A percentile compares a stretch with the other conserved stretches of the same genome.
These are phyloP conservation scores for Leccinum solheimii DNA, from an alignment of 1,284 basidiomycete genomes.

Conservation along the genomic window DNA sequence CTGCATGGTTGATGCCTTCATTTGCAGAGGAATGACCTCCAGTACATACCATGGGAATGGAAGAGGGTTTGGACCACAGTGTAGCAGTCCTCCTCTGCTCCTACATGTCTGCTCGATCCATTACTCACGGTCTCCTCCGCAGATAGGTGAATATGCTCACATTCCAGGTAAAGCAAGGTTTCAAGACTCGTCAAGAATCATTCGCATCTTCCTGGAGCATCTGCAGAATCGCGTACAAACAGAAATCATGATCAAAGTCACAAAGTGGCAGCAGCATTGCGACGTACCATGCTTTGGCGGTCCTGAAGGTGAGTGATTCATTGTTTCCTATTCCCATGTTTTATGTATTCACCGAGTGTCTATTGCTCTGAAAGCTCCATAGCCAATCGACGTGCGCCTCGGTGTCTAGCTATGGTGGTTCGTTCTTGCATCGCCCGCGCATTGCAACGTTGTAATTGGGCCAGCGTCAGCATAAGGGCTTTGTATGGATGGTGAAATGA, in stretches of 20 bases:
- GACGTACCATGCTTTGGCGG: background rate
- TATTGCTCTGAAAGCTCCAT: background rate
- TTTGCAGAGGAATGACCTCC: conserved; percentile 16
- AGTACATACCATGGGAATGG: conserved; percentile 37
- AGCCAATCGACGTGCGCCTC: background rate
- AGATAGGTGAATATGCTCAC: conserved; percentile 5
- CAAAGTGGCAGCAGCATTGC: background rate
- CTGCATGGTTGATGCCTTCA: conserved; percentile 24
- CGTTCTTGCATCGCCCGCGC: background rate
- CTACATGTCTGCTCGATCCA: conserved; percentile 2
- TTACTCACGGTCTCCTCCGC: background rate
- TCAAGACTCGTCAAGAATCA: background rate
- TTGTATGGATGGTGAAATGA: background rate
- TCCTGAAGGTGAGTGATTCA: background rate
- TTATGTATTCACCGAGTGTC: conserved; percentile 2
- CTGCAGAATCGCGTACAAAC: background rate
- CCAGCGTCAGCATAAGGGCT: background rate
- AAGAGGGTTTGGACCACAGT: conserved; percentile 30
- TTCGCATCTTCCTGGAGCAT: background rate
- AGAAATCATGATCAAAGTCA: background rate
- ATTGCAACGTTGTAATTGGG: background rate
- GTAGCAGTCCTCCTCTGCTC: conserved; percentile 13
- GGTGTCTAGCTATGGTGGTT: background rate
- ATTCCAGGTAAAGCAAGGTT: background rate
- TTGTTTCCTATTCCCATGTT: background rate